phyloP scores from a whole-genome alignment of 305 asterid species.

The Rubia tinctorum region DNA sequence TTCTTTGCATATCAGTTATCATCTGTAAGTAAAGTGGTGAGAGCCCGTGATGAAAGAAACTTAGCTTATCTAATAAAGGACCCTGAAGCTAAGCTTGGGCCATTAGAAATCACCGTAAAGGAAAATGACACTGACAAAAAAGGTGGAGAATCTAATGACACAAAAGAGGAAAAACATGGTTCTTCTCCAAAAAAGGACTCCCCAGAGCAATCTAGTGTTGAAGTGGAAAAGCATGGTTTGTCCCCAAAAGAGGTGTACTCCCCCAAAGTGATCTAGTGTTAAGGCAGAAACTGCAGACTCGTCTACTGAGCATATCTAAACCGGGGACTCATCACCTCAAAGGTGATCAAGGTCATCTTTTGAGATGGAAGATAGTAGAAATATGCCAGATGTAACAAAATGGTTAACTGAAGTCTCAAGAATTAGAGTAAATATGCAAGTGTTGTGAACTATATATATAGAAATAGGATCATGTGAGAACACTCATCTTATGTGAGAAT shows the following conservation, averaged over 20 bases:
- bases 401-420: neutral
- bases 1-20: neutral
- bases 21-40: neutral
- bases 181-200: neutral
- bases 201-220: neutral
- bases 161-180: neutral
- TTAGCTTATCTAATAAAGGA: constrained; percentile 2
- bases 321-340: neutral
- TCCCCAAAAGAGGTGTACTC: neutral
- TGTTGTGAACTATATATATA: neutral
- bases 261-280: neutral
- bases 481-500: too few relatives aligned
- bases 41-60: constrained; percentile 1
- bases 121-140: neutral
- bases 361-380: neutral
- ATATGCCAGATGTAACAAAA: neutral
- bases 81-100: neutral
- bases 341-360: neutral
- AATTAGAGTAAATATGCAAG: neutral
- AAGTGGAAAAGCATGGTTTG: neutral
- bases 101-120: neutral
- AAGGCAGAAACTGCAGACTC: neutral
- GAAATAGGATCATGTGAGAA: too few relatives aligned
- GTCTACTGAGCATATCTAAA: neutral
- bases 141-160: neutral